These are phyloP conservation scores for Penicillium paxilli DNA, from an alignment of 495 filamentous ascomycete genomes.

Conservation along the genomic window DNA sequence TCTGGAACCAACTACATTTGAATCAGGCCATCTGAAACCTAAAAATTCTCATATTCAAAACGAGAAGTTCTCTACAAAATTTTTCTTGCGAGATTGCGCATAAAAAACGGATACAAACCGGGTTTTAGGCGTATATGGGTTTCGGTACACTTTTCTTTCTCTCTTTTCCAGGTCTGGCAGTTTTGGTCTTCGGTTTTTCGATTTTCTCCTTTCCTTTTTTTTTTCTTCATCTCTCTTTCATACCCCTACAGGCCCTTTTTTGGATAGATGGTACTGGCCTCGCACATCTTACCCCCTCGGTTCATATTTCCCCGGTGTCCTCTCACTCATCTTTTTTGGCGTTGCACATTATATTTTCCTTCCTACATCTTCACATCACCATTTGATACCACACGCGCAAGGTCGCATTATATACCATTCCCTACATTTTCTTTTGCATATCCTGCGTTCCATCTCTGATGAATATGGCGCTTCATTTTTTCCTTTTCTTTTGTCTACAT, in stretches of 20 bases:
- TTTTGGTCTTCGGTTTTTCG: slow-evolving; percentile 21
- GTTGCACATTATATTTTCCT: slow-evolving; percentile 27
- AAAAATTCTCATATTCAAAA: slow-evolving; percentile 14
- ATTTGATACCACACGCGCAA: slow-evolving; percentile 40
- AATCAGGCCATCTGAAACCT: slow-evolving; percentile 18
- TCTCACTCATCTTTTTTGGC: slow-evolving; percentile 26
- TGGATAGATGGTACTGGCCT: slow-evolving; percentile 44
- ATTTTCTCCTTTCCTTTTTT: slow-evolving; percentile 15
- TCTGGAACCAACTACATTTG: slow-evolving; percentile 55
- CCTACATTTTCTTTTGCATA: slow-evolving; percentile 21
- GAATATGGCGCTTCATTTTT: slow-evolving; percentile 13
- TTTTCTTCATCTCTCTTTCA: slow-evolving; percentile 29
- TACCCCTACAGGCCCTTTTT: slow-evolving; percentile 43
- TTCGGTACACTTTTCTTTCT: slow-evolving; percentile 33
- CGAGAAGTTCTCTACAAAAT: slow-evolving; percentile 15
- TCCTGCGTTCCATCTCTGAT: slow-evolving; percentile 22
- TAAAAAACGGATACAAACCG: slow-evolving; percentile 26
- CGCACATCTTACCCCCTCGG: slow-evolving; percentile 21
- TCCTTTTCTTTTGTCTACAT: slow-evolving; percentile 38
- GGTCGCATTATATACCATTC: slow-evolving; percentile 33
- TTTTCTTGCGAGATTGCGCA: slow-evolving; percentile 27
- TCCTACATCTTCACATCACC: slow-evolving; percentile 12
- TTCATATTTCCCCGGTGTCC: slow-evolving; percentile 19
- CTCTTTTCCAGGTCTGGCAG: slow-evolving; percentile 26
- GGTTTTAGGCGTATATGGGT: slow-evolving; percentile 39